Evolutionary conservation across 164 flowering plant genomes (phyloP), one percentile per base, ranked within the genome.

Genomic region (Vitis rupestris): DNA sequence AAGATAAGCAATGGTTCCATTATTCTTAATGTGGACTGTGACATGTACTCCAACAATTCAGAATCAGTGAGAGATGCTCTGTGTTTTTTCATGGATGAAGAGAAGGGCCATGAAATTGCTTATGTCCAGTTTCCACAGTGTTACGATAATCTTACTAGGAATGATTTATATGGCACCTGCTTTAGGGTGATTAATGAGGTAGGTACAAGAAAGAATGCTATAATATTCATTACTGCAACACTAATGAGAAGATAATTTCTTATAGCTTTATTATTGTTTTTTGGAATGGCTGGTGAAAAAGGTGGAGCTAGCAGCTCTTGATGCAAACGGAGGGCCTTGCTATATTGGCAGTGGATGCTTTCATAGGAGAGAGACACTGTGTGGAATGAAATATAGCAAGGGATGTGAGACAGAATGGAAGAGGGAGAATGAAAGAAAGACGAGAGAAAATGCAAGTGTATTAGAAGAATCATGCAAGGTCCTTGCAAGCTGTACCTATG

Each of bases 261-360:
- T 23, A 37, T 37, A 6, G 7, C 7, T 6, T 10, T 9, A 17
- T 10, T 30, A 16, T 37, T 37, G 53, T 3, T 10, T 9, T 15
- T 48, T 10, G n/a, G 4, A 9, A 4, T 19, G 23, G 19, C 19
- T 8, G n/a, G 16, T 65, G 9, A 30, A 67, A 58, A 70, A 74
- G 83, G 64, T 76, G 31, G 78, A 78, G 12, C 12, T 64, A 13
- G 12, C 58, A 0, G 83, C 80, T 16, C 2, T 74, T 5, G 86
- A 83, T 74, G 78, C 70, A 9, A 31, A 52, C 48, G 80, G 80
- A 60, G 83, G 83, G 15, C 68, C 86, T 10, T 49, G 50, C 8
- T 80, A 80, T 49, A 59, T 70, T 51, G 85, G 83, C 3, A 76
- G 75, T 17, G 83, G 85, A 31, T 82, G 85, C 65, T 82, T 82